phyloP scores from a whole-genome alignment of 2,329 filamentous ascomycete species.

The Coniella lustricola region DNA sequence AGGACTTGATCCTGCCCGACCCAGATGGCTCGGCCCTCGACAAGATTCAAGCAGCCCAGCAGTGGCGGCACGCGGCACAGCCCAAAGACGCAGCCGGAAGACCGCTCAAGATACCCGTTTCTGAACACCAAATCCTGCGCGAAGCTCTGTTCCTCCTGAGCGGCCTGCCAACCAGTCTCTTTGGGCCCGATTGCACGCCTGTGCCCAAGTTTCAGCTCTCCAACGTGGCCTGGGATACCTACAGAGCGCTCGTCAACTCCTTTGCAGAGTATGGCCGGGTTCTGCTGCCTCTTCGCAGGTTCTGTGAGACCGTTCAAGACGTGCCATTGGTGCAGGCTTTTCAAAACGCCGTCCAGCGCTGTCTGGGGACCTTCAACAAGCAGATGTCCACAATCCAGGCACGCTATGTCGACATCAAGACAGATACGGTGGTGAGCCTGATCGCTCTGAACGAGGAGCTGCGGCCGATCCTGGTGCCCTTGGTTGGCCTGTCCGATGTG shows the following conservation, averaged over 20 bases:
- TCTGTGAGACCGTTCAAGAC: constrained; percentile 35
- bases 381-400: constrained; percentile 54
- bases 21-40: constrained; percentile 28
- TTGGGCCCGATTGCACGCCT: constrained; percentile 37
- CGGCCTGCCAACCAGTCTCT: constrained; percentile 69
- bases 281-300: constrained; percentile 38
- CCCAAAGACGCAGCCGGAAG: constrained; percentile 25
- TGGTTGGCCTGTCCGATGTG: constrained; percentile 55
- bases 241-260: constrained; percentile 39
- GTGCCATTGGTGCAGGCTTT: constrained; percentile 64
- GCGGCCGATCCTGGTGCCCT: constrained; percentile 41
- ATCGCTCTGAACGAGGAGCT: constrained; percentile 55
- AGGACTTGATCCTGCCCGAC: constrained; percentile 25
- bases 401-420: constrained; percentile 46
- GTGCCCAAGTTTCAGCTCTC: constrained; percentile 38
- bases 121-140: constrained; percentile 66
- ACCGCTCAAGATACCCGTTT: constrained; percentile 41
- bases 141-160: constrained; percentile 82
- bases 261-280: constrained; percentile 41
- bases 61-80: constrained; percentile 33
- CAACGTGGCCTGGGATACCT: constrained; percentile 42
- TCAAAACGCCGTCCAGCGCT: constrained; percentile 52
- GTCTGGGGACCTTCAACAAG: constrained; percentile 52
- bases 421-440: constrained; percentile 58
- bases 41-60: constrained; percentile 35